Conservation (phyloP, 2,329 filamentous ascomycete genomes). For the Botrytis porri region DNA sequence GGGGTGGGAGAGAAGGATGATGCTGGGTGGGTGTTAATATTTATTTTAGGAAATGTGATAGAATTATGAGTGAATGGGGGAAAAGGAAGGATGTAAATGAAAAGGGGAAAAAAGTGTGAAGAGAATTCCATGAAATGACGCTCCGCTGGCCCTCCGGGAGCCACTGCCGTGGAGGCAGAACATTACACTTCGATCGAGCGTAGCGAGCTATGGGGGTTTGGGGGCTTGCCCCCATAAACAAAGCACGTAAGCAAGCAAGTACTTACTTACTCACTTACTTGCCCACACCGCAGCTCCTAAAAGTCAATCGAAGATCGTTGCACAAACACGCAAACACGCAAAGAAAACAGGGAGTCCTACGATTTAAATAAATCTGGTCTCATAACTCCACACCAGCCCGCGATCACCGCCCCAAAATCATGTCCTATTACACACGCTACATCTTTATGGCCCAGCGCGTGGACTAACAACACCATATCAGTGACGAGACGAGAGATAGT, state of each 20-base stretch:
- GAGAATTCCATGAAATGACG: not conserved
- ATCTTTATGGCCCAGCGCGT: conserved; percentile 56
- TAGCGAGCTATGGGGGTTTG: not conserved
- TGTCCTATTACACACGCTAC: conserved; percentile 62
- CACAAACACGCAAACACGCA: accelerated
- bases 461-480: conserved; percentile 59
- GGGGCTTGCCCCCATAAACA: not conserved
- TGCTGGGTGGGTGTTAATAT: conserved; percentile 29
- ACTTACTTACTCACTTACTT: not conserved
- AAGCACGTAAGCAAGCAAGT: not conserved
- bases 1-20: conserved; percentile 64
- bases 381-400: conserved; percentile 57
- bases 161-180: not conserved
- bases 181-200: not conserved
- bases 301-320: accelerated
- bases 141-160: not conserved
- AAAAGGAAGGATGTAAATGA: no score
- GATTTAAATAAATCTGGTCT: conserved; percentile 63
- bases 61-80: not conserved
- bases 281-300: no score
- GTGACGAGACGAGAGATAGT: conserved; percentile 56
- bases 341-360: conserved; percentile 22
- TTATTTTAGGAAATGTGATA: not conserved
- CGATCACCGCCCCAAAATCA: conserved; percentile 62
- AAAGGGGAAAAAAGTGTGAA: not conserved